These are phyloP conservation scores for Saccharomycopsis babjevae DNA, from an alignment of 805 yeast species.

Conservation along the genomic window DNA sequence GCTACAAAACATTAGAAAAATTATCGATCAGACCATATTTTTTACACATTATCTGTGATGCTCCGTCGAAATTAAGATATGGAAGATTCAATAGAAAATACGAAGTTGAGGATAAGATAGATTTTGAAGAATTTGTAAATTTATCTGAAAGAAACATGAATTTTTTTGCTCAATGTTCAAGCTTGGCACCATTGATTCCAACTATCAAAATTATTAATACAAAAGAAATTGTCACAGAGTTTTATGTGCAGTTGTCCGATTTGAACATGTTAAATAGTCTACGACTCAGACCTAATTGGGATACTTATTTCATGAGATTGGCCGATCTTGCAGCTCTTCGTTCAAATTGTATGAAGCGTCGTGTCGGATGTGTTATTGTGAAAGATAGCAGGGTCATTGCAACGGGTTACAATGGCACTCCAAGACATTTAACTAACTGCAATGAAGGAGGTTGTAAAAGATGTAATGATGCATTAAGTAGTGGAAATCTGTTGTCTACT, in stretches of 20 bases:
- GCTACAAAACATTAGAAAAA: conserved; percentile 32
- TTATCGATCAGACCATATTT: conserved; percentile 72
- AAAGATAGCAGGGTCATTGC: conserved; percentile 79
- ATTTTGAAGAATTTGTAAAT: conserved; percentile 29
- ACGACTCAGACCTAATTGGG: conserved; percentile 89
- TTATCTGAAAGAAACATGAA: conserved; percentile 27
- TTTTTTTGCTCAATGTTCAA: conserved; percentile 19
- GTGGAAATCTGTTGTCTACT: conserved; percentile 62
- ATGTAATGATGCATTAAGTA: conserved; percentile 60
- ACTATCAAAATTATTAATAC: conserved; percentile 50
- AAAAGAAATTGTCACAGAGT: conserved; percentile 27
- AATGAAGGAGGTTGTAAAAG: conserved; percentile 93
- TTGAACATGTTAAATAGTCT: conserved; percentile 40
- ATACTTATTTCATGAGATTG: conserved; percentile 84
- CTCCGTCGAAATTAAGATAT: conserved; percentile 46
- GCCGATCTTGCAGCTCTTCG: conserved; percentile 90
- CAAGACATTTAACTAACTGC: conserved; percentile 78
- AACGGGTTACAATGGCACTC: conserved; percentile 97
- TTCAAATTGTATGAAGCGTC: conserved; percentile 92
- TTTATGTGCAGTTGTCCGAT: conserved; percentile 30
- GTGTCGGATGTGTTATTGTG: conserved; percentile 94
- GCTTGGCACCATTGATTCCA: conserved; percentile 33
- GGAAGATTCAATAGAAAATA: conserved; percentile 18
- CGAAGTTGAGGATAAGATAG: background rate
- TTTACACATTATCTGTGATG: conserved; percentile 67